Percentiles rank a stretch among this genome's conserved stretches.
phyloP scores from a whole-genome alignment of 176 grass and related monocot genomes.

The Paspalum vaginatum region DNA sequence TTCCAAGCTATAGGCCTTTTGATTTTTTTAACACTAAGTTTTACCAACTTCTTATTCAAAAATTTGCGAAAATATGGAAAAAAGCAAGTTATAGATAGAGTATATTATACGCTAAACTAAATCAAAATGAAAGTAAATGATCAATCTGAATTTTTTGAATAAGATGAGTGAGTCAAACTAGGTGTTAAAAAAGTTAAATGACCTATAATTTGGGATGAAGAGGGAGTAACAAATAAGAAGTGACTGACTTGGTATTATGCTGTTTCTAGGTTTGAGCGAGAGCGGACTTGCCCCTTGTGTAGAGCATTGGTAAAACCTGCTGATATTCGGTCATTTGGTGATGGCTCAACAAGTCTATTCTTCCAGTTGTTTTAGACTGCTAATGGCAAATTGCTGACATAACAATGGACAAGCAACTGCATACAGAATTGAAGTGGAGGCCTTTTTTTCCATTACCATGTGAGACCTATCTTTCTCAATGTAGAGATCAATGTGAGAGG shows the following conservation, averaged over 20 bases:
- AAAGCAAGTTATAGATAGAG: too few relatives aligned
- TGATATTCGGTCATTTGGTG: constrained; percentile 91
- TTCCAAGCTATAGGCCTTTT: too few relatives aligned
- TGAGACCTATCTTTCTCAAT: constrained; percentile 21
- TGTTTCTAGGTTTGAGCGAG: constrained; percentile 83
- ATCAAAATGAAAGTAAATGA: too few relatives aligned
- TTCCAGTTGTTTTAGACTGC: constrained; percentile 82
- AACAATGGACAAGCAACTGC: constrained; percentile 37
- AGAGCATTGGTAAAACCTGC: constrained; percentile 87
- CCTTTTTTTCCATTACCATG: constrained; percentile 22
- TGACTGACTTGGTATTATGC: constrained; percentile 12
- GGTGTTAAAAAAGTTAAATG: too few relatives aligned
- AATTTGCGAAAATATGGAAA: too few relatives aligned
- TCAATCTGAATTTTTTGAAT: too few relatives aligned
- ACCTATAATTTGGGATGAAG: too few relatives aligned
- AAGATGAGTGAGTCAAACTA: too few relatives aligned
- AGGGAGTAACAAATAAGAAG: not conserved
- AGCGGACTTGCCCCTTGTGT: constrained; percentile 85
- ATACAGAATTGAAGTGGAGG: constrained; percentile 30
- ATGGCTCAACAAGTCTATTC: constrained; percentile 90
- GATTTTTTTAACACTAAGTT: too few relatives aligned
- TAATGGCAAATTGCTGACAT: constrained; percentile 42
- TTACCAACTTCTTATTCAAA: too few relatives aligned
- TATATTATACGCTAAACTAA: too few relatives aligned
- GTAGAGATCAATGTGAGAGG: constrained; percentile 34